Percentiles rank a stretch among this genome's conserved stretches.
phyloP scores from a whole-genome alignment of 352 stramenopile genomes.

The Phytopythium helicoides region DNA sequence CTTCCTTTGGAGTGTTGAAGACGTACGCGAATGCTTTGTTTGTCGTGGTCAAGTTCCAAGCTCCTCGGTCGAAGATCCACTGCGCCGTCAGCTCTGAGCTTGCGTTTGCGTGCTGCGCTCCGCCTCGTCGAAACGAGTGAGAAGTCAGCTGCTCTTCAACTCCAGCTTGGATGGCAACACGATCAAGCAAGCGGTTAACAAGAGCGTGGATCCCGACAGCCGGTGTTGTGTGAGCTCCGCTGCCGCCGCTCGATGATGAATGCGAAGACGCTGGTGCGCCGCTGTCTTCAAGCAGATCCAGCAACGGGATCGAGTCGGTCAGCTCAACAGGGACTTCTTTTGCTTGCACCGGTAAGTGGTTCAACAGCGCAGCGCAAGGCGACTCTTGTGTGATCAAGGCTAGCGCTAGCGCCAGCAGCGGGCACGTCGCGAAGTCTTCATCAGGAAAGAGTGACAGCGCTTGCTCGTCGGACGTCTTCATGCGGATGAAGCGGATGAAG shows the following conservation, averaged over 20 bases:
- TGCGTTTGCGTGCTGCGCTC: constrained; percentile 10
- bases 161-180: neutral
- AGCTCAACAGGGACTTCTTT: neutral
- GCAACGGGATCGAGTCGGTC: neutral
- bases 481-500: constrained; percentile 15
- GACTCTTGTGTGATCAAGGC: constrained; percentile 4
- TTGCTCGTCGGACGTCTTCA: constrained; percentile 28
- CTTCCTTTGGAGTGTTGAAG: constrained; percentile 16
- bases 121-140: constrained; percentile 18
- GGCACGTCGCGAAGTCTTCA: constrained; percentile 12
- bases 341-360: constrained; percentile 6
- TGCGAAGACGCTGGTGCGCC: neutral
- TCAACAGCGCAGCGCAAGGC: neutral
- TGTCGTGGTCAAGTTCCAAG: constrained; percentile 12
- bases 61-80: constrained; percentile 15
- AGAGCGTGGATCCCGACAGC: constrained; percentile 11
- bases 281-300: constrained; percentile 4
- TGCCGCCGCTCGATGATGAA: neutral
- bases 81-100: constrained; percentile 6
- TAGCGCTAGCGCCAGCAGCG: constrained; percentile 13
- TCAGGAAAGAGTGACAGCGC: constrained; percentile 25
- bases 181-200: constrained; percentile 18
- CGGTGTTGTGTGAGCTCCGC: neutral
- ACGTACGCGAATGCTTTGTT: constrained; percentile 18
- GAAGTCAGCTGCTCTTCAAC: constrained; percentile 12